Evolutionary conservation across 176 grass and related monocot species (phyloP), one percentile per base, ranked within the genome.

Genomic region (Raddia distichophylla): DNA sequence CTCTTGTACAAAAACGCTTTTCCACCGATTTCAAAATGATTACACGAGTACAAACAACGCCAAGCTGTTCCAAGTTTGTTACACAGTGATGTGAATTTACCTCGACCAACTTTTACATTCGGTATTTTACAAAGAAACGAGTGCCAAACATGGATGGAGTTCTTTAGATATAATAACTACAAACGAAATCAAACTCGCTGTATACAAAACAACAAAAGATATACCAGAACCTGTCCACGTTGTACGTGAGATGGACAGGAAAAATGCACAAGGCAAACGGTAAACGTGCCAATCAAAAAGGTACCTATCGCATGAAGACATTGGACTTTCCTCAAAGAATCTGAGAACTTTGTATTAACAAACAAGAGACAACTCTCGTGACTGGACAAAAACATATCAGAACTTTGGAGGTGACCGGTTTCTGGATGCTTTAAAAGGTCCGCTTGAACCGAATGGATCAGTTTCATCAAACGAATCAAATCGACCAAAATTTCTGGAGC

Each of bases 391-490:
- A n/a, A 40, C 55, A 74, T 69, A 83, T 89, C 78, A 87, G 82
- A 94, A 94, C 46, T 90, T 88, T 16, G 86, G 64, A 11, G 89
- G 84, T n/a, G 89, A 95, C 57, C 82, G 73, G 50, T 64, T 84
- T 52, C 85, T 89, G 15, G 96, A 95, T 77, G 96, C 90, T 69
- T 93, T 99, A 17, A 99, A 99, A 53, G 96, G 96, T 34, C 89
- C 96, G 22, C 86, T 93, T 14, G 96, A 91, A 69, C 96, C 96
- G 45, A 99, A 99, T 2, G 96, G 96, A 55, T 99, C 96, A 0
- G 91, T 75, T 45, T 99, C 96, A 78, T 99, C 96, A 59, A 99
- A 99, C 43, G 93, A 99, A 73, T 99, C 96, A n/a, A 99, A 99
- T 12, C 82, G 91, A 54, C 93, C 90, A 9, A 90, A 82, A 82